Conservation (phyloP, 352 stramenopile genomes). For the Pythium graminicola region DNA sequence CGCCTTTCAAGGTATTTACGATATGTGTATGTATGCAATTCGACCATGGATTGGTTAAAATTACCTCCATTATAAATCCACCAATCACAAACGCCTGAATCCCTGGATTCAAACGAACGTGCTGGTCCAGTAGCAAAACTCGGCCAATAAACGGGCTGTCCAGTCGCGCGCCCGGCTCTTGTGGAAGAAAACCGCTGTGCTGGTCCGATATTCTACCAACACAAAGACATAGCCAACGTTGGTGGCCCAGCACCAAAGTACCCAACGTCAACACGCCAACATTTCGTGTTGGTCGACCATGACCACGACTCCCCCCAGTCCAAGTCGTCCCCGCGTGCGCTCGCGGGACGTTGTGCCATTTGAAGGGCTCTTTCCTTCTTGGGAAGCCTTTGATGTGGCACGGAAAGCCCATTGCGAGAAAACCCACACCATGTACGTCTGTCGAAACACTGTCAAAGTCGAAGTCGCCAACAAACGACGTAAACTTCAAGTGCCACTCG, state of each 20-base stretch:
- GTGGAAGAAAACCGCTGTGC: slow-evolving; percentile 8
- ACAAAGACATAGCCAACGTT: slow-evolving; percentile 5
- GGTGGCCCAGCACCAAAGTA: slow-evolving; percentile 31
- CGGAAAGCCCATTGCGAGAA: slow-evolving; percentile 64
- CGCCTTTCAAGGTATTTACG: slow-evolving; percentile 5
- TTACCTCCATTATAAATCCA: neutral
- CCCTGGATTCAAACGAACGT: slow-evolving; percentile 4
- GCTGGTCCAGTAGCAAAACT: slow-evolving; percentile 11
- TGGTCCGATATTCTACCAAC: slow-evolving; percentile 8
- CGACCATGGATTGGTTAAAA: slow-evolving; percentile 11
- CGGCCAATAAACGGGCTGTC: neutral
- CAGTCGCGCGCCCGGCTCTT: slow-evolving; percentile 5
- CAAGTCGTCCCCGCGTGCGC: slow-evolving; percentile 1
- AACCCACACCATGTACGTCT: slow-evolving; percentile 77
- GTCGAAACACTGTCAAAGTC: slow-evolving; percentile 70
- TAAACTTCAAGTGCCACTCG: slow-evolving; percentile 54
- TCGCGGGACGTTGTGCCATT: slow-evolving; percentile 62
- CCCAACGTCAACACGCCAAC: slow-evolving; percentile 5
- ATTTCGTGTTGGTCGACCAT: neutral
- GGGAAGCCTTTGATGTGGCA: slow-evolving; percentile 65
- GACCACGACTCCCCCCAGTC: neutral
- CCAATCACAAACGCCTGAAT: slow-evolving; percentile 13
- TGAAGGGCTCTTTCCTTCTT: slow-evolving; percentile 63
- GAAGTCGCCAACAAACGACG: slow-evolving; percentile 64
- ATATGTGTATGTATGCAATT: no score